These are phyloP conservation scores for Trichoderma brevicompactum DNA, from an alignment of 2,329 filamentous ascomycete species.

Conservation along the genomic window DNA sequence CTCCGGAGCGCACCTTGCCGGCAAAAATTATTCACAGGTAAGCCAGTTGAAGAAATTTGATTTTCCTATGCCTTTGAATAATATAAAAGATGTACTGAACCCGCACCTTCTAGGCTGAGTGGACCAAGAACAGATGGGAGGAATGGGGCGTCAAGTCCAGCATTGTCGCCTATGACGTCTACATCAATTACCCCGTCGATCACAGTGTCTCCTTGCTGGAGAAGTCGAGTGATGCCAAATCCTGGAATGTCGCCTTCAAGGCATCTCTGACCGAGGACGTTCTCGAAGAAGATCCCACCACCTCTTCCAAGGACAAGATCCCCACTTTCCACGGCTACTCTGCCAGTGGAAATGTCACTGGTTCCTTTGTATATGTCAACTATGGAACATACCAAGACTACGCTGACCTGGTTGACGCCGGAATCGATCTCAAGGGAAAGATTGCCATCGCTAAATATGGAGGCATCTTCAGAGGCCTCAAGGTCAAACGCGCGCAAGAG, in stretches of 20 bases:
- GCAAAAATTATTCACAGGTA: conserved; percentile 75
- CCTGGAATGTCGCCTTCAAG: conserved; percentile 71
- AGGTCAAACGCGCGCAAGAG: conserved; percentile 90
- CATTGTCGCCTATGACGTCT: conserved; percentile 74
- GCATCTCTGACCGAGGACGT: conserved; percentile 84
- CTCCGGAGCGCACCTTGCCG: conserved; percentile 73
- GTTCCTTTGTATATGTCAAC: conserved; percentile 84
- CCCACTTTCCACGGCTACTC: conserved; percentile 96
- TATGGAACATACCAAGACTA: conserved; percentile 88
- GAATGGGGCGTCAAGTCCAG: conserved; percentile 68
- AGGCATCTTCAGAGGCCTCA: conserved; percentile 83
- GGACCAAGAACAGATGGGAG: conserved; percentile 75
- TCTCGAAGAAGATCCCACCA: conserved; percentile 81
- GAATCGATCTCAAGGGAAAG: conserved; percentile 78
- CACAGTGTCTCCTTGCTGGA: conserved; percentile 70
- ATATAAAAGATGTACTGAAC: conserved; percentile 23
- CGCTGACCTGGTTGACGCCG: conserved; percentile 76
- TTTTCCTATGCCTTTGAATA: neutral
- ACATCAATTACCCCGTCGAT: conserved; percentile 76
- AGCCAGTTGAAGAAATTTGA: neutral
- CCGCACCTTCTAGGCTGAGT: conserved; percentile 57
- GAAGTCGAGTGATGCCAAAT: conserved; percentile 41
- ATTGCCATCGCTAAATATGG: conserved; percentile 89
- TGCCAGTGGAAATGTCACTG: conserved; percentile 88
- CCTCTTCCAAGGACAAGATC: conserved; percentile 70